Conservation (phyloP, 2,329 filamentous ascomycete species). For the Drechslerella coelobrocha region DNA sequence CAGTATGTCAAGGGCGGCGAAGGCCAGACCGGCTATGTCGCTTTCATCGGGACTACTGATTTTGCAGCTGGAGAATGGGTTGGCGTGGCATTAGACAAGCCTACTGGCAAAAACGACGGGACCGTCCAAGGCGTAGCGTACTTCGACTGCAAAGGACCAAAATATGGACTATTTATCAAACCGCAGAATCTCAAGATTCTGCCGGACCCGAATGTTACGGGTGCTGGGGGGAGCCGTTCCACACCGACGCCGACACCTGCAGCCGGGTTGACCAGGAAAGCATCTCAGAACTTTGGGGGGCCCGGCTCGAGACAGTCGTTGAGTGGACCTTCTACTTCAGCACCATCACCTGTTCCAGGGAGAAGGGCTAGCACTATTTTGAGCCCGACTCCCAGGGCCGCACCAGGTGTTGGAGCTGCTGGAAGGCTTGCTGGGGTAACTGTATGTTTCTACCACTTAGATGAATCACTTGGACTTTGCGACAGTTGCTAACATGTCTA, state of each 20-base stretch:
- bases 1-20: constrained; percentile 81
- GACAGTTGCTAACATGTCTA: constrained; percentile 4
- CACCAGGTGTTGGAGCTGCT: constrained; percentile 22
- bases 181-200: constrained; percentile 67
- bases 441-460: constrained; percentile 4
- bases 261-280: constrained; percentile 54
- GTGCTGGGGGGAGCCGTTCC: constrained; percentile 5
- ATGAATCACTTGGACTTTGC: background rate
- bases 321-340: constrained; percentile 27
- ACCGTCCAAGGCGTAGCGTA: constrained; percentile 86
- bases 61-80: constrained; percentile 88
- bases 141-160: constrained; percentile 79
- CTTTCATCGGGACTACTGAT: constrained; percentile 78
- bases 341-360: constrained; percentile 33
- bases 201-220: constrained; percentile 26
- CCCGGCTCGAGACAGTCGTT: constrained; percentile 53
- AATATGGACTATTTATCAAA: constrained; percentile 81
- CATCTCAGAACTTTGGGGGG: constrained; percentile 55
- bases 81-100: constrained; percentile 82
- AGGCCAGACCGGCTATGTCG: constrained; percentile 76
- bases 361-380: constrained; percentile 38
- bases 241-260: constrained; percentile 56
- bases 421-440: constrained; percentile 27
- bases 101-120: constrained; percentile 91
- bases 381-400: constrained; percentile 37